These are phyloP conservation scores for Psilocybe cubensis DNA, from an alignment of 768 basidiomycete genomes.

Conservation along the genomic window DNA sequence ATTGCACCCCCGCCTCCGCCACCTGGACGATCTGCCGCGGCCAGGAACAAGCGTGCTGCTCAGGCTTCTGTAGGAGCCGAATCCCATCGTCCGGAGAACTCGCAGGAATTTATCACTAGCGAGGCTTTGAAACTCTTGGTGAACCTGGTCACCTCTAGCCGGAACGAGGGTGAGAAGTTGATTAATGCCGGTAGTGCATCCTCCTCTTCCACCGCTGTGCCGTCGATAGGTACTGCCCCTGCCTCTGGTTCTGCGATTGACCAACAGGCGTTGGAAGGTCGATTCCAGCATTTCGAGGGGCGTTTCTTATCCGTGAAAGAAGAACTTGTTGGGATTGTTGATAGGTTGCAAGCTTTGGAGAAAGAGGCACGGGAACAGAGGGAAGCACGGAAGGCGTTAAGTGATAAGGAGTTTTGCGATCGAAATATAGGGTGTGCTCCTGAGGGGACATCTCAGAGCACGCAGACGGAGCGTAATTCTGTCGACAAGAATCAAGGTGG, in stretches of 20 bases:
- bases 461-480: not conserved
- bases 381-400: not conserved
- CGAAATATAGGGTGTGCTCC: not conserved
- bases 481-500: not conserved
- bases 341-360: conserved; percentile 16
- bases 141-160: conserved; percentile 15
- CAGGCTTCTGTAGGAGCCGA: not conserved
- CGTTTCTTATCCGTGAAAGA: conserved; percentile 17
- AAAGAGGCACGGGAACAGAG: conserved; percentile 1
- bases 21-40: not conserved
- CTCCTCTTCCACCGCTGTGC: not conserved
- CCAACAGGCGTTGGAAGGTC: not conserved
- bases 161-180: conserved; percentile 3
- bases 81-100: conserved; percentile 4
- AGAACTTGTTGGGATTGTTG: conserved; percentile 16
- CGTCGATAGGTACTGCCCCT: not conserved
- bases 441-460: not conserved
- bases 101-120: conserved; percentile 9
- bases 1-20: not conserved
- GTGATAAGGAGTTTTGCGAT: not conserved
- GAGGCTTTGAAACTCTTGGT: conserved; percentile 20
- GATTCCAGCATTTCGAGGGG: conserved; percentile 17
- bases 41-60: not conserved
- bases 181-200: not conserved
- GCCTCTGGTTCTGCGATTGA: not conserved